Conservation (phyloP, 2,329 filamentous ascomycete species). For the Xylariomycetidae sp. region DNA sequence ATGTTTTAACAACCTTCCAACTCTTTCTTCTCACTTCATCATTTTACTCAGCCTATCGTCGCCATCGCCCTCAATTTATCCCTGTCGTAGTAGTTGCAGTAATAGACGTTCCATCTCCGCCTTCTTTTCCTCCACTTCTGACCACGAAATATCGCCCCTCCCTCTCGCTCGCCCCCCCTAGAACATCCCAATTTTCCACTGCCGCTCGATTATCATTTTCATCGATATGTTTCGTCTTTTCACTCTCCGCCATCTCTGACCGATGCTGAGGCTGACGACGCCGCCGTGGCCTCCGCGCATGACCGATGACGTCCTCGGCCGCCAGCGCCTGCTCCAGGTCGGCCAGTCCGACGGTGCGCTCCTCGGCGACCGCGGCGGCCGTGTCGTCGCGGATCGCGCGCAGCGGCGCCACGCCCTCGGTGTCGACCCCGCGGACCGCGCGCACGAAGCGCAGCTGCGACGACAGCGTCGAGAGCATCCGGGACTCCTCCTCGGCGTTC, state of each 20-base stretch:
- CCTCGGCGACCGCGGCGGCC: slow-evolving; percentile 39
- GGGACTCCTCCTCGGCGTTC: slow-evolving; percentile 55
- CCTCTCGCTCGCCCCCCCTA: slow-evolving; percentile 61
- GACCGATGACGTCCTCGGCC: slow-evolving; percentile 58
- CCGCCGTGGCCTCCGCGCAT: slow-evolving; percentile 32
- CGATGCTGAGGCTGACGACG: slow-evolving; percentile 4
- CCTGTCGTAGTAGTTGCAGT: no score
- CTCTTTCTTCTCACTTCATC: no score
- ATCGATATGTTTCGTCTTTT: not conserved
- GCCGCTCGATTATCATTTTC: slow-evolving; percentile 34
- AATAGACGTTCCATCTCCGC: no score
- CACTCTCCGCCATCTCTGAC: no score
- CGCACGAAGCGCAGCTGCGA: slow-evolving; percentile 89
- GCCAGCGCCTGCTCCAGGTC: slow-evolving; percentile 52
- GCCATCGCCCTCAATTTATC: no score
- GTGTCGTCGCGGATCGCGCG: slow-evolving; percentile 80
- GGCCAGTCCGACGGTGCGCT: slow-evolving; percentile 55
- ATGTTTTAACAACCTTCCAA: no score
- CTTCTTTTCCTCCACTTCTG: no score
- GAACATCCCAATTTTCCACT: slow-evolving; percentile 65
- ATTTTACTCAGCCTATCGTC: no score
- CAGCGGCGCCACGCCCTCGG: slow-evolving; percentile 66
- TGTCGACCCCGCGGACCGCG: slow-evolving; percentile 76
- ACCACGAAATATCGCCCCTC: slow-evolving; percentile 75
- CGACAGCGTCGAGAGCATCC: slow-evolving; percentile 70